phyloP scores from a whole-genome alignment of 495 filamentous ascomycete genomes.

The Podospora anserina region DNA sequence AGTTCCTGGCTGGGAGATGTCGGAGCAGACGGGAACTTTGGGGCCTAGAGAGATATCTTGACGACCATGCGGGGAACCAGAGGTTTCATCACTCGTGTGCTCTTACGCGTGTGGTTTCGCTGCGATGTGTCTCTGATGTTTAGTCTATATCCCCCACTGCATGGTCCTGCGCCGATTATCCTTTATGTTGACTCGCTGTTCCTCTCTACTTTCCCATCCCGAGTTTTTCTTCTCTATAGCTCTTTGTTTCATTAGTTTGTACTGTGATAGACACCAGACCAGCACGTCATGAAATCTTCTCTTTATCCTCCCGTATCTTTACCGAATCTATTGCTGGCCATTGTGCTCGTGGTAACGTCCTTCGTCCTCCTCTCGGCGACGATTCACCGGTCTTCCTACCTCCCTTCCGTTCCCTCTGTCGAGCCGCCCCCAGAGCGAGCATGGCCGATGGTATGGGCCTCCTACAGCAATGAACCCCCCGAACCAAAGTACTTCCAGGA shows the following conservation, averaged over 20 bases:
- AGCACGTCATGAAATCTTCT: not conserved
- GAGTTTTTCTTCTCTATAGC: not conserved
- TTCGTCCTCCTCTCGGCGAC: slow-evolving; percentile 1
- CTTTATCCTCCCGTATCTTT: not conserved
- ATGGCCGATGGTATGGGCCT: not conserved
- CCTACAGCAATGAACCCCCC: slow-evolving; percentile 4
- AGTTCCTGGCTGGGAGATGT: not conserved
- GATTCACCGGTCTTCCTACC: not conserved
- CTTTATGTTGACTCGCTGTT: not conserved
- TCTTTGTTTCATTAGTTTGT: not conserved
- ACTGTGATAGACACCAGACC: not conserved
- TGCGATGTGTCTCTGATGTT: not conserved
- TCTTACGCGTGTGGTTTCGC: not conserved
- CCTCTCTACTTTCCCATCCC: not conserved
- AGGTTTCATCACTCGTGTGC: not conserved
- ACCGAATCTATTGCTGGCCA: not conserved
- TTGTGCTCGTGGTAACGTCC: not conserved
- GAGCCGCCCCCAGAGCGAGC: not conserved
- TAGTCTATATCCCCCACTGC: not conserved
- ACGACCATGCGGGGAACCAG: not conserved
- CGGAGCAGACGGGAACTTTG: not conserved
- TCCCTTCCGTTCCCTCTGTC: not conserved
- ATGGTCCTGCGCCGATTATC: not conserved
- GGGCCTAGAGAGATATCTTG: not conserved
- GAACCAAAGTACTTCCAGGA: slow-evolving; percentile 53